Base-by-base conservation (phyloP, 2,329 filamentous ascomycete genomes). In the Exophiala lecanii-corni region DNA sequence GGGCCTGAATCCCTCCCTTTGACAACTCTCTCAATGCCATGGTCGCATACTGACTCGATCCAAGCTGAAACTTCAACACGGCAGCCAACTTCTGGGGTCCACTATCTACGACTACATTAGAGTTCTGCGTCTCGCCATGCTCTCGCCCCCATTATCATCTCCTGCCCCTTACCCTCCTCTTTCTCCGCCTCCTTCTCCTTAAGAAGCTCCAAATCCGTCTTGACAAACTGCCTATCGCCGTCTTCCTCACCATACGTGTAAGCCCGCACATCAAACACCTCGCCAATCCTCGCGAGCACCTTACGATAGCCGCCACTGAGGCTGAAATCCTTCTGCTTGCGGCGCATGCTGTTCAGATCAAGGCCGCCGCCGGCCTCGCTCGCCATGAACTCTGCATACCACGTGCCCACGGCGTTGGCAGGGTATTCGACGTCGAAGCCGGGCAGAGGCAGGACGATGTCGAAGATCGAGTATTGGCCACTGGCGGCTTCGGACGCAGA, bases 341-440 rank as follows among this genome's bases (percentile, higher is more conserved):
- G 79, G 9, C 86, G 81, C 92, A 98, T 97, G 50, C 88, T 75
- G 58, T 83, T 76, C 1, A 92, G 91, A 62, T 94, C 81, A 9
- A 98, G 72, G 1, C 72, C 69, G 9, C 91, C 91, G 49, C 92
- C 89, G 50, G 79, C 76, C 36, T 84, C 76, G 39, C 76, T 84
- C 21, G 68, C 78, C 94, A 98, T 98, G 67, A 96, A 94, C 2
- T 79, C 74, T 51, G 76, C 75, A 68, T 97, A 98, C 62, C 84
- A 94, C 2, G 79, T 73, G n/a, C 84, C 87, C 50, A 95, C 79
- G 25, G 79, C 79, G 62, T 98, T 97, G 16, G 73, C 62, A 0
- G 92, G 92, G 60, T 97, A 98, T 25, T 86, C 65, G 28, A 97
- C 78, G 56, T 95, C 89, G 68, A 82, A 96, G 13, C 92, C 92